Base-by-base conservation (phyloP, 2,329 filamentous ascomycete genomes). In the Ophiostoma angusticollis region DNA sequence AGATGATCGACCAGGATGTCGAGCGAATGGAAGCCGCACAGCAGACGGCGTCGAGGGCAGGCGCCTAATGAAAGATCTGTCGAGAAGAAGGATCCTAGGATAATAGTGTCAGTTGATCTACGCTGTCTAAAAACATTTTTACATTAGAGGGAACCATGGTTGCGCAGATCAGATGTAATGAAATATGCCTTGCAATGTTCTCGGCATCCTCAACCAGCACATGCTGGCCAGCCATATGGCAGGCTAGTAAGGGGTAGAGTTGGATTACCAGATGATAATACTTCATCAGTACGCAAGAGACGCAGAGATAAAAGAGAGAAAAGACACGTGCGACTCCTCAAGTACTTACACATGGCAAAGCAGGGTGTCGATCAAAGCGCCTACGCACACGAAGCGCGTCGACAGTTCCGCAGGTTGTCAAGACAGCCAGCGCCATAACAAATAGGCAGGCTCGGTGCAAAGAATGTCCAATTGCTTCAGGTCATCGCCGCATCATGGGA, bases 401-500 rank as follows among this genome's bases (percentile, higher is more conserved):
- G n/a, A n/a, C n/a, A n/a, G n/a, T n/a, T n/a, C n/a, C n/a, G n/a
- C n/a, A n/a, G n/a, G n/a, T n/a, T n/a, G n/a, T n/a, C n/a, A n/a
- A n/a, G n/a, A n/a, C n/a, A n/a, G n/a, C n/a, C n/a, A n/a, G n/a
- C n/a, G n/a, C n/a, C n/a, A n/a, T n/a, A n/a, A n/a, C n/a, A n/a
- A n/a, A n/a, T n/a, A n/a, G n/a, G n/a, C n/a, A n/a, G n/a, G n/a
- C n/a, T n/a, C n/a, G n/a, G n/a, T n/a, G n/a, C n/a, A n/a, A n/a
- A 29, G 19, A 51, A 66, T 74, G 71, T 75, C 63, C 63, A 57
- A 46, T 73, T 74, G 70, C 65, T 64, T 74, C 67, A 75, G 72
- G 72, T 77, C 71, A 76, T 76, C 72, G 73, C 52, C 72, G 69
- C 65, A 72, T 76, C 72, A 74, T 76, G 72, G 70, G 54, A 64